Evolutionary conservation across 345 rosid genomes (phyloP), one percentile per base, ranked within the genome.

Genomic region (Brassica cretica): DNA sequence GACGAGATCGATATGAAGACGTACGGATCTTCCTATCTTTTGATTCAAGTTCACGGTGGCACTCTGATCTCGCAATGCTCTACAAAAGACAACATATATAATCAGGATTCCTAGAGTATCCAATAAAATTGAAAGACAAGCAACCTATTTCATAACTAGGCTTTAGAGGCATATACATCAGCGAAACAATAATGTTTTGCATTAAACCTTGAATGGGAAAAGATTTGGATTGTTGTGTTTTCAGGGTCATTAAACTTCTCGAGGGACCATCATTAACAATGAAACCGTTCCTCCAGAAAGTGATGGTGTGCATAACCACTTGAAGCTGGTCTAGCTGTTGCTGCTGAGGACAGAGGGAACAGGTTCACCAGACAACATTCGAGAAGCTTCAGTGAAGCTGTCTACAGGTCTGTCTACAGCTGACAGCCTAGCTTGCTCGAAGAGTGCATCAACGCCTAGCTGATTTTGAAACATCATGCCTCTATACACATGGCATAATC

Each of bases 221-320:
- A 44, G 8, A 11, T 55, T 21, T 21, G 24, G 2, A 21, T 21
- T 21, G 87, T 12, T 55, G 88, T 91, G 83, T 91, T 93, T 9
- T 84, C 86, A 4, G 97, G 98, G 76, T 95, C 99, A 71, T 87
- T 88, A 92, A 79, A 27, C 87, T 87, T 73, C 90, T 83, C 24
- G 93, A 72, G 2, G 92, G 96, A 51, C 99, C 99, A 87, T 93
- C 91, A 84, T 93, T 87, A 1, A 95, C 82, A 0, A 97, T 95
- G 82, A 95, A 95, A 27, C 99, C 99, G 55, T 95, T 91, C 84
- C 83, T 87, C 99, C 97, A 95, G 71, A 95, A 88, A 44, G 90
- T 89, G 63, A 95, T 81, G 30, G 83, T 85, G 85, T 91, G 98
- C 67, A 79, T 82, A 72, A 87, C 82, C 65, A 32, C 27, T 70